Evolutionary conservation across 306 rosid species (phyloP), one percentile per base, ranked within the genome.

Genomic region (Betula pendula): DNA sequence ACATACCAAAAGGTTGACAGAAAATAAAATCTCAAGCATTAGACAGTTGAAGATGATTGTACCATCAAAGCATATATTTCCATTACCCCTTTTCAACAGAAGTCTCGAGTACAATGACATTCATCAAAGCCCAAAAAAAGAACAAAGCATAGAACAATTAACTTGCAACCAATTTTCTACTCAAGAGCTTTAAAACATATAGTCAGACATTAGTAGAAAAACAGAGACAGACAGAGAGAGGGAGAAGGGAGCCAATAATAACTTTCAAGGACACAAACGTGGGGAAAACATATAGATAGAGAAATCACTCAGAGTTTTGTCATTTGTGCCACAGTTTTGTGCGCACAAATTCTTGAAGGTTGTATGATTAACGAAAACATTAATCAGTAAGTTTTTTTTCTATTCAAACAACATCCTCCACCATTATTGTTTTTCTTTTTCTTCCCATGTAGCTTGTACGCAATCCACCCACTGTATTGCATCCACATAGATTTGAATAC

Each of bases 291-390:
- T 55, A 20, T 10, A 12, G 63, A 55, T 22, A 55, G 29, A 60
- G 29, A 60, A 60, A 17, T 60, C 68, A 29, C 12, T 60, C 68
- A 60, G 68, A n/a, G n/a, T 60, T 60, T 29, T 60, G 20, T 31
- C 31, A 60, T 16, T 9, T 2, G 17, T 60, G 43, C 68, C 6
- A 60, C n/a, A 1, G 42, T 29, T 15, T 29, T 60, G 68, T 14
- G 42, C 68, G 2, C 43, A 29, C 16, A 27, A 9, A 56, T 56
- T 52, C 19, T 52, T 52, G 6, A 25, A 59, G 19, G 67, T 7
- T 29, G 38, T 24, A 27, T 12, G 14, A 59, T 6, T 11, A 27
- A 15, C 27, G n/a, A 59, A 59, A 59, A 27, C 17, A 13, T 24
- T 59, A 59, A 24, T 59, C 31, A 27, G 12, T 24, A 22, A 13